Percentiles rank a stretch among this genome's conserved stretches.
phyloP scores from a whole-genome alignment of 805 yeast species.

The Saccharomycopsis vini region DNA sequence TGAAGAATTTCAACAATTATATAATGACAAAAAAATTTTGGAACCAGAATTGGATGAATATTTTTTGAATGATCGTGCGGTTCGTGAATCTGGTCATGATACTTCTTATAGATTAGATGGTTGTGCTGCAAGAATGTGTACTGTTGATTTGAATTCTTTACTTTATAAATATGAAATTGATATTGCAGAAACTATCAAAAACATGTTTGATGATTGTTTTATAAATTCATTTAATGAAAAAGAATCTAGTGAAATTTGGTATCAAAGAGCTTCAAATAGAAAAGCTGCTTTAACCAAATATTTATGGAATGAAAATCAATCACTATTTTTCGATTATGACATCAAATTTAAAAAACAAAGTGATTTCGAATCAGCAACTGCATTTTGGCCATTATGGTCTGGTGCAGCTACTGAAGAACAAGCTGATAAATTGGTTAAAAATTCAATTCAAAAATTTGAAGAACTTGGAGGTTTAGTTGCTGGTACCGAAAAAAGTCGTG shows the following conservation, averaged over 20 bases:
- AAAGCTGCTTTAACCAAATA: slow-evolving; percentile 51
- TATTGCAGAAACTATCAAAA: slow-evolving; percentile 56
- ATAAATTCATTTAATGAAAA: slow-evolving; percentile 28
- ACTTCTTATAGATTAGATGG: slow-evolving; percentile 88
- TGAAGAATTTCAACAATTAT: slow-evolving; percentile 58
- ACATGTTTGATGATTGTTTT: slow-evolving; percentile 44
- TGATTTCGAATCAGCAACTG: slow-evolving; percentile 75
- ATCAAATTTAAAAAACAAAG: slow-evolving; percentile 46
- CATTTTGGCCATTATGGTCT: slow-evolving; percentile 90
- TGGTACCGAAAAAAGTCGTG: slow-evolving; percentile 69
- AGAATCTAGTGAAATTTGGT: slow-evolving; percentile 55
- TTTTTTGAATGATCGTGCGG: slow-evolving; percentile 87
- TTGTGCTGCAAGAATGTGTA: slow-evolving; percentile 79
- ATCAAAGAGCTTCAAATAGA: slow-evolving; percentile 44
- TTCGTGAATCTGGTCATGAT: slow-evolving; percentile 94
- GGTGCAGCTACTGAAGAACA: slow-evolving; percentile 58
- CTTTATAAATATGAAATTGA: slow-evolving; percentile 86
- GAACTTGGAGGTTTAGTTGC: slow-evolving; percentile 83
- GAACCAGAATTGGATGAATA: slow-evolving; percentile 86
- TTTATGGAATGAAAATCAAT: slow-evolving; percentile 75
- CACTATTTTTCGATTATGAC: slow-evolving; percentile 80
- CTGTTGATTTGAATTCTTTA: slow-evolving; percentile 80
- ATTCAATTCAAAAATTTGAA: slow-evolving; percentile 63
- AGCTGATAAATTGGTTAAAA: slow-evolving; percentile 51
- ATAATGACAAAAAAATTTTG: slow-evolving; percentile 53